These are phyloP conservation scores for Aphanomyces invadans DNA, from an alignment of 352 stramenopile genomes.

Conservation along the genomic window DNA sequence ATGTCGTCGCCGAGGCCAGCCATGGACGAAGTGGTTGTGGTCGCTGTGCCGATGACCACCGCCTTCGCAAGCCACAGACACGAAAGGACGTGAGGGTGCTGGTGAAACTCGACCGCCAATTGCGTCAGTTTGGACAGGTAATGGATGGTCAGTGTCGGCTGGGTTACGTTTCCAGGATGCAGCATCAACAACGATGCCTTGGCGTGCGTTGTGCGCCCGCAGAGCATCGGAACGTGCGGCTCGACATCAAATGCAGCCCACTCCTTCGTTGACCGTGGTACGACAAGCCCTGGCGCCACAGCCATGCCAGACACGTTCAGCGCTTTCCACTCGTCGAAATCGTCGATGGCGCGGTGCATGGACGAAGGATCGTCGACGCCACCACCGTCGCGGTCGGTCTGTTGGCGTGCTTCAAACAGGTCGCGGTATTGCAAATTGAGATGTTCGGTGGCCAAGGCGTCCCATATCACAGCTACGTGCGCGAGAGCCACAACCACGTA, in stretches of 20 bases:
- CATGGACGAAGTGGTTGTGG: neutral
- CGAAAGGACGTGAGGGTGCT: slow-evolving; percentile 35
- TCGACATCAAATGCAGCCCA: slow-evolving; percentile 45
- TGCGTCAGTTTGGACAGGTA: slow-evolving; percentile 43
- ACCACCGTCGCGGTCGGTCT: neutral
- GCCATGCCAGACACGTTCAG: slow-evolving; percentile 15
- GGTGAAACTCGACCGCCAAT: slow-evolving; percentile 32
- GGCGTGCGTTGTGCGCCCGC: neutral
- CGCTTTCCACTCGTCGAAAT: slow-evolving; percentile 56
- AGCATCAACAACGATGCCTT: slow-evolving; percentile 11
- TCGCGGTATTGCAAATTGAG: slow-evolving; percentile 42
- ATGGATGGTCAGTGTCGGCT: slow-evolving; percentile 39
- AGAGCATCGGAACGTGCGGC: neutral
- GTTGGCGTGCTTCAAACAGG: slow-evolving; percentile 27
- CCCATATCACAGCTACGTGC: slow-evolving; percentile 45
- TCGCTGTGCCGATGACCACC: neutral
- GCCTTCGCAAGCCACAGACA: slow-evolving; percentile 47
- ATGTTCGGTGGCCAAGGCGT: slow-evolving; percentile 35
- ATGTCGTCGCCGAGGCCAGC: neutral
- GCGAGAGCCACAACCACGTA: slow-evolving; percentile 33
- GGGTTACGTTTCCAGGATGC: slow-evolving; percentile 29
- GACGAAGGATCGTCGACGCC: slow-evolving; percentile 20
- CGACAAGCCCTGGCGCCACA: neutral
- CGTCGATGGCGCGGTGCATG: slow-evolving; percentile 20
- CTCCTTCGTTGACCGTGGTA: slow-evolving; percentile 17